Base-by-base conservation (phyloP, 169 alveolate species). In the Ichthyophthirius multifiliis region DNA sequence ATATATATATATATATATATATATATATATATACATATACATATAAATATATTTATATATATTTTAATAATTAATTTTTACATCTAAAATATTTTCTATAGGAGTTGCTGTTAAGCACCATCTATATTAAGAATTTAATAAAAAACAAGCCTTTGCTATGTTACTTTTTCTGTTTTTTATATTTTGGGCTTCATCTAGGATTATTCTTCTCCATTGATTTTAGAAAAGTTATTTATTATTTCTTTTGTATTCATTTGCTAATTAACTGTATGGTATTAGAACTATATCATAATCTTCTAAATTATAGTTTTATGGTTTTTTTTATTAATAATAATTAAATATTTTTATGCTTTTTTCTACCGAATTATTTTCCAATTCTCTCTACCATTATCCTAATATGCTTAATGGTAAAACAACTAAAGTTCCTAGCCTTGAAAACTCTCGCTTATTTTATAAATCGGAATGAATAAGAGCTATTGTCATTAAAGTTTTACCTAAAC, bases 71-170 rank as follows among this genome's bases (percentile, higher is more conserved):
- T 47, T 20, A 12, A 47, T 10, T 20, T 3, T 55, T 55, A 55
- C 84, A 43, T 78, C 84, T 34, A 78, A 30, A 30, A 31, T 43
- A 43, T 79, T 79, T 47, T 79, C 44, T 15, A 79, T 16, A 13
- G 99, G 99, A 4, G 99, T 98, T 23, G 99, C 99, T 3, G 99
- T 97, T 74, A 98, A 93, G 79, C 98, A 96, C 98, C 99, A 96
- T 81, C 98, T 94, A 82, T 94, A 87, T 10, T 86, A 89, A 7
- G 96, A 95, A 65, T 93, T 71, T 43, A 96, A 75, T 55, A 92
- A 88, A 80, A 94, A 85, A 12, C 88, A 89, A 1, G 96, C 95
- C 39, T 83, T 80, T 13, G 98, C 94, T 10, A 98, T 95, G 63
- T 97, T 92, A 43, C 97, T 96, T 65, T 93, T 89, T 47, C 97